Base-by-base conservation (phyloP, 2,329 filamentous ascomycete genomes). In the Didymella keratinophila region DNA sequence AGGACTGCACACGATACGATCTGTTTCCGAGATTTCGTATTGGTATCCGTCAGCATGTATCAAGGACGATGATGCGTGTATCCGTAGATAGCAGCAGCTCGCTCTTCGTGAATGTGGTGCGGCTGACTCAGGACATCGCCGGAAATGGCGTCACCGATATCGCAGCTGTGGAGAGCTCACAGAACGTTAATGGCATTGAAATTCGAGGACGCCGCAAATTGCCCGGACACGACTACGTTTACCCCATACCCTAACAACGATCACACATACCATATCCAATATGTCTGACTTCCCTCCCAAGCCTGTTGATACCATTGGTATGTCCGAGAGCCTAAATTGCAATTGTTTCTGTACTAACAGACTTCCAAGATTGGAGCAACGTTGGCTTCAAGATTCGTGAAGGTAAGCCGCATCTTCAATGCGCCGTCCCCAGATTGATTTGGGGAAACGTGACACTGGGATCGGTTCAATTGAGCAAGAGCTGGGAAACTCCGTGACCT, bases 371-470 rank as follows among this genome's bases (percentile, higher is more conserved):
- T 83, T 98, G 94, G 94, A 87, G 85, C 77, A 90, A 97, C 72
- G 87, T 98, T 65, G 94, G 94, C 74, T 98, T 98, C 85, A 89
- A 88, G 73, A 89, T 97, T 68, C 90, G 92, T 67, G 93, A 97
- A 84, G 91, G 92, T 92, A 78, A 70, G 81, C 64, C 10, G 39
- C 2, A 30, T 16, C n/a, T 8, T 11, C 36, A 8, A 18, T n/a
- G n/a, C 32, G 16, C 16, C 4, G 8, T 37, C 12, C 14, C 23
- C 10, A 32, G 4, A 9, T 23, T 7, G 18, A 27, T 25, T 27
- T 43, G 2, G 10, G 23, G 9, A 32, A 20, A 18, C 14, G 2
- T n/a, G 9, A 18, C 10, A 2, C n/a, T 6, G 5, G 14, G 6
- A 2, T 4, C 41, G 25, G 11, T 42, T n/a, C 25, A 16, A 23